These are phyloP conservation scores for Ustilago loliicola DNA, from an alignment of 1,284 basidiomycete species.

Conservation along the genomic window DNA sequence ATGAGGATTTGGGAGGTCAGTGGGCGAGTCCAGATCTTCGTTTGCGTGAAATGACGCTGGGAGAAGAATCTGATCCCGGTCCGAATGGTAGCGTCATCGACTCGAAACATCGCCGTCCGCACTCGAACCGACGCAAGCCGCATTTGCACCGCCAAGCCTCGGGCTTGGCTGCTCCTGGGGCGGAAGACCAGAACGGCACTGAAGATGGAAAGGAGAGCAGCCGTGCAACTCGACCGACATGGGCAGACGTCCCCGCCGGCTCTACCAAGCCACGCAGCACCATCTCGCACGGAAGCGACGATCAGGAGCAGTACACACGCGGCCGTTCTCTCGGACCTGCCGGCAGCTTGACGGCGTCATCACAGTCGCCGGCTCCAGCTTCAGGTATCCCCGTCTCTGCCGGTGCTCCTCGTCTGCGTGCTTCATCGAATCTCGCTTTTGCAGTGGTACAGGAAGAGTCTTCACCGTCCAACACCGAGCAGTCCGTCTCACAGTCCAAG, in stretches of 20 bases:
- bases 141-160: constrained; percentile 30
- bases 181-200: constrained; percentile 12
- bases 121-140: constrained; percentile 18
- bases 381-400: constrained; percentile 37
- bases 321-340: constrained; percentile 46
- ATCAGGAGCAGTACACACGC: constrained; percentile 44
- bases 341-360: constrained; percentile 17
- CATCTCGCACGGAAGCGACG: constrained; percentile 45
- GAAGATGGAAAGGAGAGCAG: not conserved
- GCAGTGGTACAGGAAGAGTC: constrained; percentile 51
- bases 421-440: constrained; percentile 50
- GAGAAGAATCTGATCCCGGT: constrained; percentile 23
- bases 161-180: constrained; percentile 15
- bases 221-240: constrained; percentile 22
- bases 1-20: constrained; percentile 26
- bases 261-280: constrained; percentile 29
- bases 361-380: not conserved
- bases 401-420: constrained; percentile 30
- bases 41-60: constrained; percentile 12
- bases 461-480: constrained; percentile 44
- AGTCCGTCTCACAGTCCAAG: constrained; percentile 33
- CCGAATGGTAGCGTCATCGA: constrained; percentile 7
- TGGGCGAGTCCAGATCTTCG: constrained; percentile 41
- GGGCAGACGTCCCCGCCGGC: constrained; percentile 33
- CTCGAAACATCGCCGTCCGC: constrained; percentile 17